Evolutionary conservation across 164 flowering plant species (phyloP).

Genomic region (Tetrastigma voinierianum): DNA sequence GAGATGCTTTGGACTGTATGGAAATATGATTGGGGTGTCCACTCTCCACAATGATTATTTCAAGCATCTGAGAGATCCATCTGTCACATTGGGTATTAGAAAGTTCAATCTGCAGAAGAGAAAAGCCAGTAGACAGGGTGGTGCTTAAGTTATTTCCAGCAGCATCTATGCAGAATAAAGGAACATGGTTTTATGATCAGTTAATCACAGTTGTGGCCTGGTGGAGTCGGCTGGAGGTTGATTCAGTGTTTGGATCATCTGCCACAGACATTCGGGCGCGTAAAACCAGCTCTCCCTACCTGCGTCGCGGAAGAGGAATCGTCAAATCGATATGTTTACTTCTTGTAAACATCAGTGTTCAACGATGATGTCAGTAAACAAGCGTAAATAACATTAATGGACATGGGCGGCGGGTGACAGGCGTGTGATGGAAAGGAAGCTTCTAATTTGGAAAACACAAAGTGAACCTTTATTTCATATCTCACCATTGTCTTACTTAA

Average conservation of each 20-base stretch:
- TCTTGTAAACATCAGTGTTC: no score
- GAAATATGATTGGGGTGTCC: no score
- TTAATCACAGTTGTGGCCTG: background rate
- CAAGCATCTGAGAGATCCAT: no score
- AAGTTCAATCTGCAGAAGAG: background rate
- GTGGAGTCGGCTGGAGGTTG: slow-evolving; percentile 3
- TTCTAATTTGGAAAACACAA: background rate
- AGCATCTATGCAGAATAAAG: background rate
- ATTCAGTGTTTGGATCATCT: background rate
- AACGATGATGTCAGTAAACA: background rate
- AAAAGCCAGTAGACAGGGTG: background rate
- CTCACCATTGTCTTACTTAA: no score
- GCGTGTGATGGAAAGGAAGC: background rate
- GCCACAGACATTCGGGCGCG: no score
- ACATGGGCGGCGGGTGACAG: background rate
- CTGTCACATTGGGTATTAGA: no score
- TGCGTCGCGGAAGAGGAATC: no score
- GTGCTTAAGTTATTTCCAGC: background rate
- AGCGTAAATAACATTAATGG: background rate
- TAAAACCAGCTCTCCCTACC: no score
- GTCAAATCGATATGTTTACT: no score
- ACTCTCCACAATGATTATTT: no score
- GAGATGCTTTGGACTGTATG: no score
- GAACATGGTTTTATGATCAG: background rate
- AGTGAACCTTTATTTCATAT: no score